Evolutionary conservation across 2,329 filamentous ascomycete genomes (phyloP).

Genomic region (Xylariaceae sp.): DNA sequence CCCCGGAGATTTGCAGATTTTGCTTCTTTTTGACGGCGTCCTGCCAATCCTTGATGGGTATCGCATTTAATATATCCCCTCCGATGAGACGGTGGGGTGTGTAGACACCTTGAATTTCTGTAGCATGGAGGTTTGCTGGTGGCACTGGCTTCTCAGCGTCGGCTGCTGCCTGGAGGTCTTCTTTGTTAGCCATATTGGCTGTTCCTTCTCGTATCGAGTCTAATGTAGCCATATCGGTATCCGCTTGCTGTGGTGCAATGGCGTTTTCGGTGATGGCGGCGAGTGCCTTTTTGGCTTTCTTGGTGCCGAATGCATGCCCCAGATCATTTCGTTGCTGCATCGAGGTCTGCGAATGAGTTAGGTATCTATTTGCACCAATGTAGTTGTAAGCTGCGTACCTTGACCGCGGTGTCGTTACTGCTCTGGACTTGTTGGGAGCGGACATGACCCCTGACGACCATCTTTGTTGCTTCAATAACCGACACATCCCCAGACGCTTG

Average conservation of each 20-base stretch:
- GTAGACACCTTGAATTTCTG: slow-evolving; percentile 69
- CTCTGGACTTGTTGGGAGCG: slow-evolving; percentile 48
- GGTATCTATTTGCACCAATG: slow-evolving; percentile 8
- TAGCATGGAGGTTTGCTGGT: slow-evolving; percentile 61
- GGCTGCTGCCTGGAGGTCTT: slow-evolving; percentile 60
- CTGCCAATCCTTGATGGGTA: slow-evolving; percentile 72
- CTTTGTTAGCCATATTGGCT: slow-evolving; percentile 61
- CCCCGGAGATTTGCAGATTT: slow-evolving; percentile 52
- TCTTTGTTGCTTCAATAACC: slow-evolving; percentile 60
- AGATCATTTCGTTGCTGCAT: slow-evolving; percentile 63
- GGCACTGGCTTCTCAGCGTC: slow-evolving; percentile 71
- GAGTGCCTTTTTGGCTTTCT: slow-evolving; percentile 79
- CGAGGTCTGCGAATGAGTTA: slow-evolving; percentile 42
- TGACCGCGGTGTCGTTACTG: slow-evolving; percentile 33
- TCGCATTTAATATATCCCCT: slow-evolving; percentile 58
- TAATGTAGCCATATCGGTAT: slow-evolving; percentile 50
- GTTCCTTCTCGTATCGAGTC: slow-evolving; percentile 58
- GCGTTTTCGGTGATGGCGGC: slow-evolving; percentile 58
- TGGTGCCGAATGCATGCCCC: slow-evolving; percentile 76
- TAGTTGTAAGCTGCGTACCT: slow-evolving; percentile 26
- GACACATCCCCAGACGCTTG: slow-evolving; percentile 54
- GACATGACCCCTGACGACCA: slow-evolving; percentile 55
- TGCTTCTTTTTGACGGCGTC: slow-evolving; percentile 58
- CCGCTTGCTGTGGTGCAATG: slow-evolving; percentile 58
- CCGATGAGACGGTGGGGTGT: slow-evolving; percentile 63